These are phyloP conservation scores for Syzygium jambos DNA, from an alignment of 345 rosid species.

Conservation along the genomic window DNA sequence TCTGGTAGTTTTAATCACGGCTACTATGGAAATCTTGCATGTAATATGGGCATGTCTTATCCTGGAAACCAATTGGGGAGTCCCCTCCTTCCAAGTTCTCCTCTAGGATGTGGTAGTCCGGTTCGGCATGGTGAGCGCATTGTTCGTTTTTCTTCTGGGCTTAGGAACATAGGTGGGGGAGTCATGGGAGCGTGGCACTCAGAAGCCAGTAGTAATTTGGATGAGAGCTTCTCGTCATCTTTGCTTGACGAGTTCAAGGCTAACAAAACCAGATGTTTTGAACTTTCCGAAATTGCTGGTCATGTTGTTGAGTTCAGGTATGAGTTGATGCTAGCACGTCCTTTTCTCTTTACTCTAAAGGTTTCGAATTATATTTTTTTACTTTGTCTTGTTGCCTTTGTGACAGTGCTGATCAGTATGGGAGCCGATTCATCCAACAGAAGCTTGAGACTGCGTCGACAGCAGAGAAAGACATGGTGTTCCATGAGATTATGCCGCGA, in stretches of 20 bases:
- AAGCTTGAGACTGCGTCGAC: slow-evolving; percentile 84
- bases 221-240: slow-evolving; percentile 45
- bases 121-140: slow-evolving; percentile 39
- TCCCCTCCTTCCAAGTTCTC: slow-evolving; percentile 37
- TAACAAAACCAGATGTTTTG: slow-evolving; percentile 67
- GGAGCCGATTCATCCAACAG: slow-evolving; percentile 95
- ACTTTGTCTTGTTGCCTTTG: not conserved
- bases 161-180: slow-evolving; percentile 39
- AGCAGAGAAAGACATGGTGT: slow-evolving; percentile 89
- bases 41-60: slow-evolving; percentile 47
- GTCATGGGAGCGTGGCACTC: slow-evolving; percentile 52
- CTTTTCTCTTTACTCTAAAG: not conserved
- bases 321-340: not conserved
- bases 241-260: slow-evolving; percentile 63
- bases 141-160: slow-evolving; percentile 39
- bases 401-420: slow-evolving; percentile 86
- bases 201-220: slow-evolving; percentile 33
- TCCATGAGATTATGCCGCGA: slow-evolving; percentile 80
- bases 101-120: slow-evolving; percentile 40
- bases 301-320: slow-evolving; percentile 84
- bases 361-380: not conserved
- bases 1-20: slow-evolving; percentile 32
- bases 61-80: slow-evolving; percentile 34
- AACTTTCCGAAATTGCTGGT: slow-evolving; percentile 53
- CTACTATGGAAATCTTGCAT: slow-evolving; percentile 38